Percentiles rank a stretch among this genome's conserved stretches.
Evolutionary conservation across 2,329 filamentous ascomycete species (phyloP).

Genomic region (Juglanconis oblonga): DNA sequence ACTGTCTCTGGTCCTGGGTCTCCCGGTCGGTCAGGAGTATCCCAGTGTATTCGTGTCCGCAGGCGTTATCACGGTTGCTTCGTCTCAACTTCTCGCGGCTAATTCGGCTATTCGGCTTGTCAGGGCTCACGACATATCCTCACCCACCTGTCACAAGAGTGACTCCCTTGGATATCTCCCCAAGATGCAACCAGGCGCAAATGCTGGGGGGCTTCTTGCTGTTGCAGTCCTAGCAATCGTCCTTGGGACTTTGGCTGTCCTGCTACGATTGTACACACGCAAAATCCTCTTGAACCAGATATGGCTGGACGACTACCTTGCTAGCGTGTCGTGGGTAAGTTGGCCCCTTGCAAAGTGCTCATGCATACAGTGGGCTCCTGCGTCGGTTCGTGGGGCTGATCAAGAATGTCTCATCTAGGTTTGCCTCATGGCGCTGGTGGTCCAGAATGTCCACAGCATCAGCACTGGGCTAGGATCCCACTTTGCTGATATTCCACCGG

Average conservation of each 20-base stretch:
- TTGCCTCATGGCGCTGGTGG: conserved; percentile 11
- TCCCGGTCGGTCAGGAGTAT: background rate
- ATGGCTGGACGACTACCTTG: conserved; percentile 29
- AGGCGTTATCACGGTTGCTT: background rate
- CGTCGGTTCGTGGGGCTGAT: background rate
- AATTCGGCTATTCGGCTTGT: background rate
- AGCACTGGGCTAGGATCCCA: conserved; percentile 19
- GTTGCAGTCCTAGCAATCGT: background rate
- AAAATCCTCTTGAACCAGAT: conserved; percentile 25
- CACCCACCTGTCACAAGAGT: background rate
- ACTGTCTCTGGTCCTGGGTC: background rate
- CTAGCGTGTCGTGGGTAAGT: conserved; percentile 37
- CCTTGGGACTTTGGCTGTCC: conserved; percentile 17
- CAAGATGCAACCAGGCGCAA: conserved; percentile 6
- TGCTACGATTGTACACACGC: conserved; percentile 30
- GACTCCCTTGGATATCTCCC: too few species aligned
- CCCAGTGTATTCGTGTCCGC: background rate
- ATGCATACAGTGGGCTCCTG: background rate
- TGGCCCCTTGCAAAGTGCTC: background rate
- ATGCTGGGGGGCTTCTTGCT: background rate
- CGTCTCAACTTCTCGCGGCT: background rate
- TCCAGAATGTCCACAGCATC: background rate
- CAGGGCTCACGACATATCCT: background rate
- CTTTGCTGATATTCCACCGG: conserved; percentile 10
- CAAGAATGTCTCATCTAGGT: conserved; percentile 1